These are phyloP conservation scores for Rhytidhysteron rufulum DNA, from an alignment of 2,329 filamentous ascomycete species.

Conservation along the genomic window DNA sequence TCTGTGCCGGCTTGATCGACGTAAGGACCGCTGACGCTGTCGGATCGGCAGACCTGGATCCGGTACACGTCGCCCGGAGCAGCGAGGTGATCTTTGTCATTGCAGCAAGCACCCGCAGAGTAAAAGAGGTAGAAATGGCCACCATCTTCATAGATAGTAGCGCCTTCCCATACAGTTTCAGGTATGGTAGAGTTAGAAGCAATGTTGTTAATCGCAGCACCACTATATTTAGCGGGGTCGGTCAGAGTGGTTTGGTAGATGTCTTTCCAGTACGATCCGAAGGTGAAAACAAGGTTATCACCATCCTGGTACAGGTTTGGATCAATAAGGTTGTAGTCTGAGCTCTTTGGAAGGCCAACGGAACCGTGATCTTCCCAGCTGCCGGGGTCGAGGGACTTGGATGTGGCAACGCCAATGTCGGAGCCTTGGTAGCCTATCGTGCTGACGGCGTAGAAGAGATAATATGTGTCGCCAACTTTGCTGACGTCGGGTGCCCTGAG, in stretches of 20 bases:
- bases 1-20: slow-evolving; percentile 22
- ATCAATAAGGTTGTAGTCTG: slow-evolving; percentile 48
- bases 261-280: slow-evolving; percentile 64
- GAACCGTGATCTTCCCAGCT: slow-evolving; percentile 58
- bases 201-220: slow-evolving; percentile 12
- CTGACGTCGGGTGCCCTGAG: slow-evolving; percentile 59
- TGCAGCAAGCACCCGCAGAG: slow-evolving; percentile 58
- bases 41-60: slow-evolving; percentile 58
- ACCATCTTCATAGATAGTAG: slow-evolving; percentile 45
- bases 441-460: slow-evolving; percentile 60
- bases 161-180: slow-evolving; percentile 45
- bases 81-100: slow-evolving; percentile 46
- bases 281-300: slow-evolving; percentile 48
- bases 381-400: slow-evolving; percentile 46
- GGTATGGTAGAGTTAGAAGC: slow-evolving; percentile 14
- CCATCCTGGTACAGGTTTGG: slow-evolving; percentile 37
- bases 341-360: slow-evolving; percentile 37
- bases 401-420: slow-evolving; percentile 56
- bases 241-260: slow-evolving; percentile 57
- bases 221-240: slow-evolving; percentile 11
- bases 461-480: slow-evolving; percentile 53
- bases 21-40: slow-evolving; percentile 49
- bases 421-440: slow-evolving; percentile 57
- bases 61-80: slow-evolving; percentile 58
- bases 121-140: slow-evolving; percentile 61